Conservation (phyloP, 306 rosid species). For the Argentina anserina region DNA sequence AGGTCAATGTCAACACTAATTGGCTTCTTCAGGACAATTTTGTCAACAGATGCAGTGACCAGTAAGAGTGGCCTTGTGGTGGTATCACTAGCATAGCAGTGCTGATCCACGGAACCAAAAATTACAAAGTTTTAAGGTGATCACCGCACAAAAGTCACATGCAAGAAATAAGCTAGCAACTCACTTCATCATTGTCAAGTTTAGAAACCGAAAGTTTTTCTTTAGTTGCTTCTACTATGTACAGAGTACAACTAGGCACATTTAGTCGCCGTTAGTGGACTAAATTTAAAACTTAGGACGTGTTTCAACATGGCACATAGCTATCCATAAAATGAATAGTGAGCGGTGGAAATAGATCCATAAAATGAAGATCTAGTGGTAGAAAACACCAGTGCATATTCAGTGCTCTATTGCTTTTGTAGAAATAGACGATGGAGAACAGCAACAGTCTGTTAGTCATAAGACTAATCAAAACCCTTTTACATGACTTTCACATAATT, state of each 20-base stretch:
- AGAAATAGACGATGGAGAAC: background rate
- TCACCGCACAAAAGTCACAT: background rate
- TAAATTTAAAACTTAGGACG: background rate
- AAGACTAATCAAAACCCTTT: too few species aligned
- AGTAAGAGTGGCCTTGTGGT: slow-evolving; percentile 84
- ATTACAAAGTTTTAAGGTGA: background rate
- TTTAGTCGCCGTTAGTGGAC: background rate
- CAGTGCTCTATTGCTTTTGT: background rate
- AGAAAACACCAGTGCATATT: background rate
- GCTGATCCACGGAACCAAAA: slow-evolving; percentile 45
- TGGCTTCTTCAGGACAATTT: slow-evolving; percentile 80
- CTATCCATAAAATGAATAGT: background rate
- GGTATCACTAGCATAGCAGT: slow-evolving; percentile 73
- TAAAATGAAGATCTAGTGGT: background rate
- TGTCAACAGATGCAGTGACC: slow-evolving; percentile 93
- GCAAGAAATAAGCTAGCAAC: background rate
- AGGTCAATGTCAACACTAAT: slow-evolving; percentile 78
- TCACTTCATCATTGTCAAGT: background rate
- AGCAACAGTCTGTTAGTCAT: background rate
- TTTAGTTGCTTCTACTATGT: background rate
- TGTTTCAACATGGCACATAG: background rate
- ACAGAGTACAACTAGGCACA: background rate
- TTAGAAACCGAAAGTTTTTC: background rate
- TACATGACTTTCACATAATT: too few species aligned
- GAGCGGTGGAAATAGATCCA: background rate